These are phyloP conservation scores for Boletus smithii DNA, from an alignment of 1,284 basidiomycete genomes.

Conservation along the genomic window DNA sequence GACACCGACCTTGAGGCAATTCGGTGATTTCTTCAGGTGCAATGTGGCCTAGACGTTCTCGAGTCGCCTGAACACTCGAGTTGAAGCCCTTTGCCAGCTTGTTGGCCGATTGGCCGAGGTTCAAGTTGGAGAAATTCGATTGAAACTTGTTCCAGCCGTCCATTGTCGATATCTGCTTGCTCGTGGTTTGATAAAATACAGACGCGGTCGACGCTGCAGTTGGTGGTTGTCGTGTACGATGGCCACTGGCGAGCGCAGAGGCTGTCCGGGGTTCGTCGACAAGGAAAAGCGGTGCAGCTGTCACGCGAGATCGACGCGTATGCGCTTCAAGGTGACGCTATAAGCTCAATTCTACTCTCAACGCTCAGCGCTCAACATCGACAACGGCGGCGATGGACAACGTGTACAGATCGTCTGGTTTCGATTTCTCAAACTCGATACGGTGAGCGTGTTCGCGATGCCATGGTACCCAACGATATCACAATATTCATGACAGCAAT, in stretches of 20 bases:
- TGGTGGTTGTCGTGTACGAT: neutral
- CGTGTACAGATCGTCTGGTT: constrained; percentile 50
- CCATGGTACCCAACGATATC: neutral
- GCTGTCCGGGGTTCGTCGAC: constrained; percentile 17
- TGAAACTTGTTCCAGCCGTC: constrained; percentile 73
- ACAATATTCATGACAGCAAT: constrained; percentile 47
- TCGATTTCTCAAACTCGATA: constrained; percentile 69
- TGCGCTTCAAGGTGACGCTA: too few relatives aligned
- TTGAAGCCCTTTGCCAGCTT: constrained; percentile 82
- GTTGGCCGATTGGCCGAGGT: constrained; percentile 65
- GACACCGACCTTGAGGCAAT: constrained; percentile 68
- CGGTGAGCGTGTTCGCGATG: constrained; percentile 35
- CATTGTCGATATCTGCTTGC: constrained; percentile 44
- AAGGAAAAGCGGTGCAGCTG: constrained; percentile 13
- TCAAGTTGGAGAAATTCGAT: constrained; percentile 55
- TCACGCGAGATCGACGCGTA: constrained; percentile 27
- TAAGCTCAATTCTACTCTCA: too few relatives aligned
- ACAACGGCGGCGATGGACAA: constrained; percentile 34
- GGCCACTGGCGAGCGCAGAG: neutral
- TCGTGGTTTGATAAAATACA: too few relatives aligned
- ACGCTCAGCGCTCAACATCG: too few relatives aligned
- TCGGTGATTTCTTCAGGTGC: constrained; percentile 94
- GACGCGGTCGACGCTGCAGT: too few relatives aligned
- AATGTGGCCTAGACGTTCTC: constrained; percentile 86
- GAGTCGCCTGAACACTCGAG: constrained; percentile 86